These are phyloP conservation scores for Candida hungchunana DNA, from an alignment of 805 yeast species.

Conservation along the genomic window DNA sequence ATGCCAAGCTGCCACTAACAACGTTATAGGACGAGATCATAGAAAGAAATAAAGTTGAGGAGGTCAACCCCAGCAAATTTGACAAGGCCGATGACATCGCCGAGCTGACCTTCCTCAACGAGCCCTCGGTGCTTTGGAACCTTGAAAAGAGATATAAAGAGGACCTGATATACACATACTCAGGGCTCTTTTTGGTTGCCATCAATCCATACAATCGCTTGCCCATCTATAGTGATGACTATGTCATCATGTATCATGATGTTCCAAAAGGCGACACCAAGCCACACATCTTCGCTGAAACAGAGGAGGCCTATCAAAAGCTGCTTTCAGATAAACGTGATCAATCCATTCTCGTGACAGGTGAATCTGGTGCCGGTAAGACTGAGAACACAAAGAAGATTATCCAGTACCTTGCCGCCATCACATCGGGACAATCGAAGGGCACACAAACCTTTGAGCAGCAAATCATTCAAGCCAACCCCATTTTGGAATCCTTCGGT, in stretches of 20 bases:
- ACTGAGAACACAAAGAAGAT: constrained; percentile 96
- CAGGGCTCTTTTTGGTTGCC: constrained; percentile 93
- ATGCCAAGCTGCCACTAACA: constrained; percentile 11
- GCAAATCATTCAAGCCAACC: constrained; percentile 89
- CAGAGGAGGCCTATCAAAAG: constrained; percentile 81
- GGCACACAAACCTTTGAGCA: constrained; percentile 54
- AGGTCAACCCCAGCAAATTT: constrained; percentile 85
- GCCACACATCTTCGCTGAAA: constrained; percentile 90
- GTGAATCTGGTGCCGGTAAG: constrained; percentile 98
- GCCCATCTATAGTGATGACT: constrained; percentile 62
- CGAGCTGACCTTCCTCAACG: constrained; percentile 87
- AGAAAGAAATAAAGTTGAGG: constrained; percentile 44
- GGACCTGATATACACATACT: constrained; percentile 85
- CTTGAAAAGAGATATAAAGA: constrained; percentile 69
- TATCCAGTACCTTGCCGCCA: constrained; percentile 83
- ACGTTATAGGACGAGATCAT: constrained; percentile 30
- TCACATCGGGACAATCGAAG: constrained; percentile 40
- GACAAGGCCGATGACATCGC: constrained; percentile 95
- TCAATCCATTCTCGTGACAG: constrained; percentile 94
- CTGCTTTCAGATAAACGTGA: constrained; percentile 64
- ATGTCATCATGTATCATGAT: constrained; percentile 52
- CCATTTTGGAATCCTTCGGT: constrained; percentile 93
- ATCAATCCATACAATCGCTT: constrained; percentile 83
- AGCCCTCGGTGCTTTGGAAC: constrained; percentile 91
- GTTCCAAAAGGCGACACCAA: constrained; percentile 41